Percentiles rank a stretch among this genome's conserved stretches.
Conservation (phyloP, 768 basidiomycete genomes). For the Lyophyllum shimeji region DNA sequence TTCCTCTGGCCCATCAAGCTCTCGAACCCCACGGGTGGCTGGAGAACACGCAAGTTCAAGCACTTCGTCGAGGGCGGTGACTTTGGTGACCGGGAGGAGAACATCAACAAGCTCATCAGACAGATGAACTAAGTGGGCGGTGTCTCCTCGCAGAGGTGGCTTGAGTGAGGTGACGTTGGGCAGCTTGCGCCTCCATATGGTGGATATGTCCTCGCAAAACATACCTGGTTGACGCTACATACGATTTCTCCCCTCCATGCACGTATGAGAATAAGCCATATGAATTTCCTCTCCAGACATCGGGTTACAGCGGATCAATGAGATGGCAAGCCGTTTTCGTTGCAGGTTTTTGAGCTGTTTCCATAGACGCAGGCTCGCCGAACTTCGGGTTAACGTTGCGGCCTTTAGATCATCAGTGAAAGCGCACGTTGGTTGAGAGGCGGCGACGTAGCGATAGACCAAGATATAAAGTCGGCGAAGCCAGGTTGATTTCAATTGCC, state of each 20-base stretch:
- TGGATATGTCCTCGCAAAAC: slow-evolving; percentile 17
- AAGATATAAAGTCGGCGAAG: too few relatives aligned
- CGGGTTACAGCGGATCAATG: not conserved
- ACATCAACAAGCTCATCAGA: slow-evolving; percentile 97
- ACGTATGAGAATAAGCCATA: slow-evolving; percentile 20
- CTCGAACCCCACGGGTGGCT: slow-evolving; percentile 98
- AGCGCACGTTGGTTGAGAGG: not conserved
- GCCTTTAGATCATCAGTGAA: too few relatives aligned
- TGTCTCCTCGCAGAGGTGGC: slow-evolving; percentile 1
- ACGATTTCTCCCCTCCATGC: slow-evolving; percentile 10
- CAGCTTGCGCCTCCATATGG: slow-evolving; percentile 1
- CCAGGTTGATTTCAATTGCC: too few relatives aligned
- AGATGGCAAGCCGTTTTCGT: not conserved
- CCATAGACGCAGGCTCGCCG: too few relatives aligned
- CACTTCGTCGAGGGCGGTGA: slow-evolving; percentile 96
- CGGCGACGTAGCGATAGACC: not conserved
- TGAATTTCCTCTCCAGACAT: slow-evolving; percentile 7
- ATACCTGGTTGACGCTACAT: slow-evolving; percentile 12
- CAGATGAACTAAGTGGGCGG: slow-evolving; percentile 77
- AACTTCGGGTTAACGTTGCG: too few relatives aligned
- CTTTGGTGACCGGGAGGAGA: slow-evolving; percentile 93
- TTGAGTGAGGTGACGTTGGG: slow-evolving; percentile 13
- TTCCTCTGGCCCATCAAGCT: slow-evolving; percentile 99
- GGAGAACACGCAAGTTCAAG: slow-evolving; percentile 98
- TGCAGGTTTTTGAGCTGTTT: too few relatives aligned